These are phyloP conservation scores for Boletus holoroseus DNA, from an alignment of 1,284 basidiomycete species.

Conservation along the genomic window DNA sequence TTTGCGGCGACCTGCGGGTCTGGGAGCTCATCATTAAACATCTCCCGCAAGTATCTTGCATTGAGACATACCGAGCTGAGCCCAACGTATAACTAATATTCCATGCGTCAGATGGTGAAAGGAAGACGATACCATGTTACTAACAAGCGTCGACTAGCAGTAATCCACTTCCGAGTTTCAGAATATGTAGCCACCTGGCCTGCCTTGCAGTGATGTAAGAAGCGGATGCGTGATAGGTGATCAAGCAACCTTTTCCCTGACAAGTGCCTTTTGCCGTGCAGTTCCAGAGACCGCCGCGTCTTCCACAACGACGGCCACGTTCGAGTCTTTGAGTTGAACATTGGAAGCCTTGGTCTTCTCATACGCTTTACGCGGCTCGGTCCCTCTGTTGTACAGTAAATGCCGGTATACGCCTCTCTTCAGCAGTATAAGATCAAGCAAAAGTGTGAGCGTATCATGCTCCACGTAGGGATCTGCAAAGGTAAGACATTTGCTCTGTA, in stretches of 20 bases:
- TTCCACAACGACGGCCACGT: neutral
- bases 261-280: constrained; percentile 1
- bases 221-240: neutral
- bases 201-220: constrained; percentile 37
- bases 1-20: constrained; percentile 37
- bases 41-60: neutral
- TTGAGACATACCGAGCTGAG: constrained; percentile 48
- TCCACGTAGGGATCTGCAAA: constrained; percentile 91
- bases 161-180: constrained; percentile 53
- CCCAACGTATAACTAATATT: constrained; percentile 66
- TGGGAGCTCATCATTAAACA: constrained; percentile 19
- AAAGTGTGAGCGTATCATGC: constrained; percentile 71
- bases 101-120: constrained; percentile 9
- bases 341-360: constrained; percentile 10
- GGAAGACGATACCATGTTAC: constrained; percentile 25
- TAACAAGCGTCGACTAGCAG: constrained; percentile 65
- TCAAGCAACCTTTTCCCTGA: constrained; percentile 24
- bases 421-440: constrained; percentile 82
- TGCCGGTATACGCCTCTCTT: constrained; percentile 86
- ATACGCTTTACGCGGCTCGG: constrained; percentile 48
- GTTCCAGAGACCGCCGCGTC: neutral
- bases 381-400: constrained; percentile 81
- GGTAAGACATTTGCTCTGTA: constrained; percentile 54
- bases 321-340: neutral
- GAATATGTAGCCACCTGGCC: constrained; percentile 53